These are phyloP conservation scores for Fraxinus pennsylvanica DNA, from an alignment of 257 asterid genomes.

Conservation along the genomic window DNA sequence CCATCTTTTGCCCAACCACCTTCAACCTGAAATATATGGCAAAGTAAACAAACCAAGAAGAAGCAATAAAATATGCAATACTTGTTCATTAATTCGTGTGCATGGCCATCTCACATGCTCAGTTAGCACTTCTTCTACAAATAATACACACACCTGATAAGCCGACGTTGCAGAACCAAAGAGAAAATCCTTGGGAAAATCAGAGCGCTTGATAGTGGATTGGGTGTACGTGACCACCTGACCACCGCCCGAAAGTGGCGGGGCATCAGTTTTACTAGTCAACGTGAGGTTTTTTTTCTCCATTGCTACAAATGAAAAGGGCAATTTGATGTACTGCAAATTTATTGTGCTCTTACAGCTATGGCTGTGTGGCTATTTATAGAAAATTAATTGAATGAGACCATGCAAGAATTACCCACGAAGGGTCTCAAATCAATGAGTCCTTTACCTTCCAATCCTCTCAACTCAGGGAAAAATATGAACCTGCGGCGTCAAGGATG, in stretches of 20 bases:
- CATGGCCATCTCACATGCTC: no score
- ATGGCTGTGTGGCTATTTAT: not conserved
- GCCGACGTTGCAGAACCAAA: constrained; percentile 24
- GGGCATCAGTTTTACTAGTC: no score
- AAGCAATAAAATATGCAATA: no score
- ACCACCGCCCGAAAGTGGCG: not conserved
- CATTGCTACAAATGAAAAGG: not conserved
- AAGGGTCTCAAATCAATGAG: no score
- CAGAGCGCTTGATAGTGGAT: not conserved
- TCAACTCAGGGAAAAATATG: no score
- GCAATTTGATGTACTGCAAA: not conserved
- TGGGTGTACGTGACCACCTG: not conserved
- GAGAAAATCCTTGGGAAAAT: constrained; percentile 18
- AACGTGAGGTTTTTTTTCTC: no score
- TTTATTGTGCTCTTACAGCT: not conserved
- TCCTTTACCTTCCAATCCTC: no score
- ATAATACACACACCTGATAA: constrained; percentile 17
- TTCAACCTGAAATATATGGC: constrained; percentile 24
- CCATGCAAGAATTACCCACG: not conserved
- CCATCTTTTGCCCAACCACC: constrained; percentile 39
- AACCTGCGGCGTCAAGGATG: no score
- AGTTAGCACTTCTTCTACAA: no score
- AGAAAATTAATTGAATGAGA: not conserved
- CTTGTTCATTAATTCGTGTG: no score
- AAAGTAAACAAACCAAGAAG: no score